Conservation (phyloP, 495 filamentous ascomycete genomes). For the Tetracladium setigerum region DNA sequence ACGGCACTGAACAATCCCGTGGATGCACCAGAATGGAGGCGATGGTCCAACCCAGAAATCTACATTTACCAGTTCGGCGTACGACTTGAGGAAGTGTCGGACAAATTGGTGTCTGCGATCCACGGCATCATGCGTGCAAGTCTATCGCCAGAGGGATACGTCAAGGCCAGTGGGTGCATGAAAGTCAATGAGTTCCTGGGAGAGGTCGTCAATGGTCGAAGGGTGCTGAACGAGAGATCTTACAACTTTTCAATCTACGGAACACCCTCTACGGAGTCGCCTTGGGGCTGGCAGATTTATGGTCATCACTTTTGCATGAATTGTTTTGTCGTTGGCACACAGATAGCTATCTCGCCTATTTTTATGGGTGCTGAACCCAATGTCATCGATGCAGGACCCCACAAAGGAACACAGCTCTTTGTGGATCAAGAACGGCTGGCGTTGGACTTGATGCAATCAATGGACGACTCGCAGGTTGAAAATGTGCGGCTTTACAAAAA, state of each 20-base stretch:
- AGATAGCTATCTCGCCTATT: slow-evolving; percentile 56
- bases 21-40: neutral
- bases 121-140: slow-evolving; percentile 26
- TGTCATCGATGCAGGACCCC: slow-evolving; percentile 52
- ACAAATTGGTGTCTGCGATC: neutral
- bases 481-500: slow-evolving; percentile 44
- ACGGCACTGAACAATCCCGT: neutral
- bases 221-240: slow-evolving; percentile 60
- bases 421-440: slow-evolving; percentile 53
- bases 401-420: slow-evolving; percentile 52
- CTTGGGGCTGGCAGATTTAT: slow-evolving; percentile 68
- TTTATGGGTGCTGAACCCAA: slow-evolving; percentile 73
- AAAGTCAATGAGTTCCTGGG: slow-evolving; percentile 72
- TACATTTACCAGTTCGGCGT: neutral
- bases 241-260: slow-evolving; percentile 56
- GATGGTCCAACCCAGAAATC: slow-evolving; percentile 13
- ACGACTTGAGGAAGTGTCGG: neutral
- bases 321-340: slow-evolving; percentile 50
- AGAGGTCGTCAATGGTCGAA: slow-evolving; percentile 47
- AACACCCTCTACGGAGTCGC: slow-evolving; percentile 34
- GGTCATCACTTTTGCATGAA: slow-evolving; percentile 67
- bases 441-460: slow-evolving; percentile 57
- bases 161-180: slow-evolving; percentile 59
- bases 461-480: slow-evolving; percentile 33
- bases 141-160: slow-evolving; percentile 59